A percentile compares a stretch with the other conserved stretches of the same genome.
Conservation (phyloP, 352 stramenopile species). For the Pythium guiyangense region DNA sequence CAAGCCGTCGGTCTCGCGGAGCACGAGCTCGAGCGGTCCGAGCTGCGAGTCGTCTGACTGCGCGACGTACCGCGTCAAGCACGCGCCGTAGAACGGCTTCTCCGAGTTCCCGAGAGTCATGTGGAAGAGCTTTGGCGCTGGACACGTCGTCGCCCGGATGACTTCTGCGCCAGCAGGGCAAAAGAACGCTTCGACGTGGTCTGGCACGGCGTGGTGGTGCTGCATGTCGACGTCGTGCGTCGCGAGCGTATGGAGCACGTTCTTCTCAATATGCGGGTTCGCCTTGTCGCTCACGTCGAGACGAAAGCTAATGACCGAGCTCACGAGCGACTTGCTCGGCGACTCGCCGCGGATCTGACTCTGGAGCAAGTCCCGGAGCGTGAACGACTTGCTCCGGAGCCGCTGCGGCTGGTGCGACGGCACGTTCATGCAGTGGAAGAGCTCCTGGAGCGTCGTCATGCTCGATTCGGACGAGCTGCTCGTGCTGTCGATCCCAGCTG, state of each 20-base stretch:
- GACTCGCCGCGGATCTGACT: slow-evolving; percentile 51
- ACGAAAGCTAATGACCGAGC: slow-evolving; percentile 64
- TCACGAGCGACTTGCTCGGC: slow-evolving; percentile 62
- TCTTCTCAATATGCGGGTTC: slow-evolving; percentile 52
- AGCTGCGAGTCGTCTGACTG: slow-evolving; percentile 63
- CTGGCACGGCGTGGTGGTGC: slow-evolving; percentile 74
- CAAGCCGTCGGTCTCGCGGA: slow-evolving; percentile 78
- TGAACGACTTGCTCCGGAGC: slow-evolving; percentile 67
- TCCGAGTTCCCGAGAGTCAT: slow-evolving; percentile 82
- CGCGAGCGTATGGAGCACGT: slow-evolving; percentile 69
- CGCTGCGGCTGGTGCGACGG: slow-evolving; percentile 74
- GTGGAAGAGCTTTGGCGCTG: slow-evolving; percentile 69
- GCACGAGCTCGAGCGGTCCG: slow-evolving; percentile 65
- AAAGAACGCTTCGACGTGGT: slow-evolving; percentile 84
- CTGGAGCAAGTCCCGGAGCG: slow-evolving; percentile 59
- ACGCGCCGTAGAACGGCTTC: slow-evolving; percentile 78
- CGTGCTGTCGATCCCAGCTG: slow-evolving; percentile 5
- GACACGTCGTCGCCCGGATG: slow-evolving; percentile 48
- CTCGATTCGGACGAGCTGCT: slow-evolving; percentile 66
- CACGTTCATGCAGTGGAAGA: slow-evolving; percentile 89
- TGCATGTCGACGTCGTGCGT: slow-evolving; percentile 55
- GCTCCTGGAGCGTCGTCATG: slow-evolving; percentile 79
- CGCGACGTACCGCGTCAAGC: slow-evolving; percentile 74
- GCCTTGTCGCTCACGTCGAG: slow-evolving; percentile 57
- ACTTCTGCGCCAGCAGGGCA: slow-evolving; percentile 54